A percentile compares a stretch with the other conserved stretches of the same genome.
Conservation (phyloP, 2,329 filamentous ascomycete species). For the Calonectria leucothoes region DNA sequence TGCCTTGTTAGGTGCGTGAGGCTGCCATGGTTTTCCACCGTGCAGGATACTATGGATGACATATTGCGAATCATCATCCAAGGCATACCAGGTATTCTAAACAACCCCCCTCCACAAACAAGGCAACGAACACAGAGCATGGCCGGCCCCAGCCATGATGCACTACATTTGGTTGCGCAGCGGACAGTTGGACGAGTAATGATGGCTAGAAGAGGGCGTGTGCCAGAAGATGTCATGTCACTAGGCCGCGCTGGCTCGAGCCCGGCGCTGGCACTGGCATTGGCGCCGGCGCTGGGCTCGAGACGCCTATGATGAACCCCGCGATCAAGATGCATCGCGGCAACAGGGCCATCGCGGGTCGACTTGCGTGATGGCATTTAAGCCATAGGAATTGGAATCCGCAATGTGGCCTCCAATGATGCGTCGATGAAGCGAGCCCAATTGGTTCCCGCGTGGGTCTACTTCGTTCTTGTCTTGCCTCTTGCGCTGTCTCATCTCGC, state of each 20-base stretch:
- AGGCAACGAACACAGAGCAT: slow-evolving; percentile 20
- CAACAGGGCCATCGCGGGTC: neutral
- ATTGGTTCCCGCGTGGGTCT: slow-evolving; percentile 3
- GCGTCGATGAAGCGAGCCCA: neutral
- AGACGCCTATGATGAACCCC: neutral
- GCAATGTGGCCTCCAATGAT: slow-evolving; percentile 1
- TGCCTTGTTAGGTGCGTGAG: neutral
- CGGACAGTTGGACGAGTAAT: neutral
- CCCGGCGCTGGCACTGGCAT: neutral
- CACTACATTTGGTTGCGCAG: neutral
- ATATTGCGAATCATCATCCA: neutral
- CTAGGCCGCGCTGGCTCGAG: neutral
- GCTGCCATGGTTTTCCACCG: neutral
- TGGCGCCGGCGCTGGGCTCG: neutral
- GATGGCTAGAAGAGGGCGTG: neutral
- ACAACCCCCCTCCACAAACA: neutral
- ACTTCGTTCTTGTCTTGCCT: neutral
- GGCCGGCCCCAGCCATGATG: neutral
- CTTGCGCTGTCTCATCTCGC: neutral
- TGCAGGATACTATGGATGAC: neutral
- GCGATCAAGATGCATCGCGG: neutral
- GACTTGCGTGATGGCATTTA: neutral
- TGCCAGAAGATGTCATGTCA: slow-evolving; percentile 13
- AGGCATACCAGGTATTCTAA: slow-evolving; percentile 1
- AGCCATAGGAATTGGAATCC: neutral